phyloP scores from a whole-genome alignment of 768 basidiomycete genomes.

The Boletellus sp. region DNA sequence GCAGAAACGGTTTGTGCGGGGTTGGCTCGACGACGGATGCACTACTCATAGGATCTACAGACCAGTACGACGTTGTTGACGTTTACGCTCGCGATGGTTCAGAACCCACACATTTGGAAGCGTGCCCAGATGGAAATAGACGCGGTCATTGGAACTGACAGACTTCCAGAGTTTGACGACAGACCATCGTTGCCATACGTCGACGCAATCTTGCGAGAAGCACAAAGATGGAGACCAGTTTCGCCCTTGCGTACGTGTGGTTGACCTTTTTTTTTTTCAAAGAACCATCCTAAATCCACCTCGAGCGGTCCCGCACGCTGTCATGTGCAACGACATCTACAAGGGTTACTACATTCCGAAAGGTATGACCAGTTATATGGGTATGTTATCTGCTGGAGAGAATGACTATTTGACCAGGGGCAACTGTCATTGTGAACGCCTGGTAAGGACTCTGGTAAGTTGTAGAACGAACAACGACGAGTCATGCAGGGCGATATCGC shows the following conservation, averaged over 20 bases:
- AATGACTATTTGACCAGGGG: background rate
- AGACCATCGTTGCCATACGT: background rate
- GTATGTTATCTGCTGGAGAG: background rate
- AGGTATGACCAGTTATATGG: background rate
- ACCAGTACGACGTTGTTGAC: background rate
- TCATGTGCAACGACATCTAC: background rate
- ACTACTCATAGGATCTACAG: background rate
- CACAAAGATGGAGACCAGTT: background rate
- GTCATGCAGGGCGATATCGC: background rate
- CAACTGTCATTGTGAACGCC: background rate
- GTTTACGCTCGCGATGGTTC: background rate
- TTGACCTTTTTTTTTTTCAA: background rate
- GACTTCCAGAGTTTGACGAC: background rate
- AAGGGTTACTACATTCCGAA: background rate
- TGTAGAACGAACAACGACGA: background rate
- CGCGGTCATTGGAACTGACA: background rate
- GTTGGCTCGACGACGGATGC: no score
- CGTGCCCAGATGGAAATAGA: background rate
- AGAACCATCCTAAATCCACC: background rate
- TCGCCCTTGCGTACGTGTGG: background rate
- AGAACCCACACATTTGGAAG: background rate
- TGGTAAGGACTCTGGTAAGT: background rate
- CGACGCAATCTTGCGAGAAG: background rate
- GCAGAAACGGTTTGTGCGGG: background rate
- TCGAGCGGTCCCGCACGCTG: background rate